Percentiles rank a stretch among this genome's conserved stretches.
These are phyloP conservation scores for Aureobasidium musti DNA, from an alignment of 2,329 filamentous ascomycete species.

Conservation along the genomic window DNA sequence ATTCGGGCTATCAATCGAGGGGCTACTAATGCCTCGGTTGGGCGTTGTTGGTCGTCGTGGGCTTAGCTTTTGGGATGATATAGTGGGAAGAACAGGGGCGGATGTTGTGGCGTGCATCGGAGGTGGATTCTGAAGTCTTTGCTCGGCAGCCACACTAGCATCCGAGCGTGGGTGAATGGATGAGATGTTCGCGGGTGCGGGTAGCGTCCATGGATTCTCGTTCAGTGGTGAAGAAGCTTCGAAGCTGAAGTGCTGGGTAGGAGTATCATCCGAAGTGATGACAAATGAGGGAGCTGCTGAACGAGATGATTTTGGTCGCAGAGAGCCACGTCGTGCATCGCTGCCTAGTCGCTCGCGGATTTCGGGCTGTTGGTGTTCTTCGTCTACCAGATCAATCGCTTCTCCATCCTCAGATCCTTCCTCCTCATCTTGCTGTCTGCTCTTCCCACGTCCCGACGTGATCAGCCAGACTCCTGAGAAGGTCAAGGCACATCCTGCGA, in stretches of 20 bases:
- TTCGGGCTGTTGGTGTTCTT: slow-evolving; percentile 40
- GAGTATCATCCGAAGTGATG: slow-evolving; percentile 33
- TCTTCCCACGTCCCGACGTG: slow-evolving; percentile 72
- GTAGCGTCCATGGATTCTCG: slow-evolving; percentile 20
- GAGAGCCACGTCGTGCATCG: slow-evolving; percentile 18
- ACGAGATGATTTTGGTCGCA: slow-evolving; percentile 18
- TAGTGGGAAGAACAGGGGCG: slow-evolving; percentile 38
- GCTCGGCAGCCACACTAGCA: slow-evolving; percentile 32
- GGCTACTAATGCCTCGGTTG: slow-evolving; percentile 35
- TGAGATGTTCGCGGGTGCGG: slow-evolving; percentile 36
- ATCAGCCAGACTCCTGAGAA: slow-evolving; percentile 98
- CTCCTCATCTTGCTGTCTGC: slow-evolving; percentile 57
- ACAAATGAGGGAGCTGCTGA: slow-evolving; percentile 34
- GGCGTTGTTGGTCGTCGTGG: slow-evolving; percentile 31
- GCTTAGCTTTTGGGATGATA: slow-evolving; percentile 30
- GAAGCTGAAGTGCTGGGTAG: slow-evolving; percentile 21
- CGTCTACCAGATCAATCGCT: slow-evolving; percentile 47
- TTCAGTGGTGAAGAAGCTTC: slow-evolving; percentile 23
- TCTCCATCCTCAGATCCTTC: slow-evolving; percentile 45
- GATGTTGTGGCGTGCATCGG: slow-evolving; percentile 44
- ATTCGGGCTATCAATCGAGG: slow-evolving; percentile 30
- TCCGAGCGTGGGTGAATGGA: slow-evolving; percentile 39
- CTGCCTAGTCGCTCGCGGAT: slow-evolving; percentile 35
- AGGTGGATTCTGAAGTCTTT: slow-evolving; percentile 34
- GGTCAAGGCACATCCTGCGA: slow-evolving; percentile 86